phyloP scores from a whole-genome alignment of 78 protist species.

The Guillardia theta region DNA sequence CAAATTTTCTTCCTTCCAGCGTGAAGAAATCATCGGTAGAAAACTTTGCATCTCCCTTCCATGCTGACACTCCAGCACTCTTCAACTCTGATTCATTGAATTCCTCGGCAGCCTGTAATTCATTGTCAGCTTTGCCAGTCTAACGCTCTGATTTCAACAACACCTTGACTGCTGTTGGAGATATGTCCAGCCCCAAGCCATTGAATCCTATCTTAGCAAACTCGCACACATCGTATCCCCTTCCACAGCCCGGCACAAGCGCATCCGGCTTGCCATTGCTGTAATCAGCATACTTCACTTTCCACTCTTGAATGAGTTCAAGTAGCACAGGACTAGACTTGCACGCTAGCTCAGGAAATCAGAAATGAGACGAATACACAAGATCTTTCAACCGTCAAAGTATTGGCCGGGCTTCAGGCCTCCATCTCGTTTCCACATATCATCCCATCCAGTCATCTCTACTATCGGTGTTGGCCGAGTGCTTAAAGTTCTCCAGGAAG shows the following conservation, averaged over 20 bases:
- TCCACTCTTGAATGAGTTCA: not conserved
- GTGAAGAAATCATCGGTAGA: not conserved
- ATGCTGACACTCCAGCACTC: no score
- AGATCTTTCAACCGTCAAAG: not conserved
- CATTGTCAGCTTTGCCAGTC: no score
- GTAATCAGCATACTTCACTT: not conserved
- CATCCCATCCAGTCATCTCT: no score
- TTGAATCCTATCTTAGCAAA: not conserved
- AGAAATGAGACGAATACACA: no score
- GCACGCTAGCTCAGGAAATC: no score
- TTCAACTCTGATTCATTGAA: not conserved
- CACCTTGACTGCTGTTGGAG: not conserved
- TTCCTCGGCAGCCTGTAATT: not conserved
- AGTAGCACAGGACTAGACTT: no score
- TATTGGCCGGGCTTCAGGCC: not conserved
- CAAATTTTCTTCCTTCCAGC: not conserved
- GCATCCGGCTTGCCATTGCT: not conserved
- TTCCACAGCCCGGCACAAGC: conserved; percentile 38
- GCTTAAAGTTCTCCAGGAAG: no score
- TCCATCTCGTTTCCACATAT: not conserved
- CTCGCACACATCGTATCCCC: not conserved
- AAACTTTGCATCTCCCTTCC: not conserved
- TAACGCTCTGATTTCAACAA: no score
- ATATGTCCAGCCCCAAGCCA: not conserved
- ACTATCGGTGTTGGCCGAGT: no score